Evolutionary conservation across 106 monocot species (phyloP), one percentile per base, ranked within the genome.

Genomic region (Allium fistulosum): DNA sequence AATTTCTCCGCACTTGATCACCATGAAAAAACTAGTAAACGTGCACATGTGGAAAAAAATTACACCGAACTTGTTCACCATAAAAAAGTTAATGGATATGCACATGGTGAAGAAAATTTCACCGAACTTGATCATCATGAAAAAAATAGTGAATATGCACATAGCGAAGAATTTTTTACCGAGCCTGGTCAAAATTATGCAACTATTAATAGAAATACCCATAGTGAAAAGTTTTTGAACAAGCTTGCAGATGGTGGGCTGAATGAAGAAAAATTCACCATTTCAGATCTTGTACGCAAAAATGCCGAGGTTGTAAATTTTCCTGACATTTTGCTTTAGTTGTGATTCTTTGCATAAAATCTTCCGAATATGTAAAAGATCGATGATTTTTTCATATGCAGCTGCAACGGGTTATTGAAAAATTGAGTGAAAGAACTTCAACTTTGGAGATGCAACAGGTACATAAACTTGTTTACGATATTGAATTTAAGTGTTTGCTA

Each of bases 391-490:
- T 28, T 27, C 50, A 26, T 68, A 45, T 57, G 17, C 48, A 73
- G 78, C 57, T 68, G 67, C 9, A 61, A 59, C 56, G 53, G 48
- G 55, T 53, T 61, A 62, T 78, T 46, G 55, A 61, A 56, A 62
- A 68, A 62, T n/a, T 78, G 49, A 62, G 62, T 51, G 76, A 63
- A n/a, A 51, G 59, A 12, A 72, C 56, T 60, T 65, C 46, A 69
- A 50, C 8, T 49, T 69, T 81, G 52, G 77, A 81, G 77, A 73
- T 65, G 66, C 55, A 74, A 66, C 77, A 69, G 81, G 81, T 81
- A 48, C 49, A 0, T 37, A 37, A 37, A 2, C 37, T 37, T 37
- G 37, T 37, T 5, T 1, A 37, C 5, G 37, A 37, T 37, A 37
- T 37, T 37, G 37, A 37, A 37, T 37, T 37, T 5, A 37, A 37